Percentiles rank a stretch among this genome's conserved stretches.
These are phyloP conservation scores for Cystobasidium ongulense DNA, from an alignment of 768 basidiomycete genomes.

Conservation along the genomic window DNA sequence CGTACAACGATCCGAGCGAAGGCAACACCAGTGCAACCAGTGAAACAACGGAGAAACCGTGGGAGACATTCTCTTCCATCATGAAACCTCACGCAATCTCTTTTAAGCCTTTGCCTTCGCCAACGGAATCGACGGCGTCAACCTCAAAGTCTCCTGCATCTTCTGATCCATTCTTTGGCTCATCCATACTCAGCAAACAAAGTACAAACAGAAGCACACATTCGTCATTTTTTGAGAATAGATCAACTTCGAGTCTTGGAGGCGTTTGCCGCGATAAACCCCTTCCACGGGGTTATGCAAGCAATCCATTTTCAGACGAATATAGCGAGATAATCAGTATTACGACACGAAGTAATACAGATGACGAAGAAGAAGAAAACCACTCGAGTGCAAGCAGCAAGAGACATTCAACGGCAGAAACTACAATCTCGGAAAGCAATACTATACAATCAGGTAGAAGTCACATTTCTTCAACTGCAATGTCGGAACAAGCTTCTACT, in stretches of 20 bases:
- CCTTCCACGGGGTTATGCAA: background rate
- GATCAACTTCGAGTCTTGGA: background rate
- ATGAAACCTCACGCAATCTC: background rate
- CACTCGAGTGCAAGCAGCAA: no score
- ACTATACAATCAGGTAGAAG: background rate
- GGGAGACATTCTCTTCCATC: background rate
- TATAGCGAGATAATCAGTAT: background rate
- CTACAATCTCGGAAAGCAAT: background rate
- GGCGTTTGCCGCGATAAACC: background rate
- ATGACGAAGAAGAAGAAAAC: no score
- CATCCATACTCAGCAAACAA: background rate
- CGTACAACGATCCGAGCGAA: background rate
- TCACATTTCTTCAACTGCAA: background rate
- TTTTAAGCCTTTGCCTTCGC: no score
- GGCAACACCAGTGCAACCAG: no score
- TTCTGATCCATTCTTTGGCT: background rate
- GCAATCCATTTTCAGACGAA: background rate
- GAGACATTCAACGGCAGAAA: background rate
- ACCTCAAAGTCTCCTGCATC: no score
- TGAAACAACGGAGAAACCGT: background rate
- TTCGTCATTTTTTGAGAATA: background rate
- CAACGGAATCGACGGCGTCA: no score
- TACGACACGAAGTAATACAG: no score
- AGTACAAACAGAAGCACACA: background rate
- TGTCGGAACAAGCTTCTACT: background rate